These are phyloP conservation scores for Camelina neglecta DNA, from an alignment of 345 rosid genomes.

Conservation along the genomic window DNA sequence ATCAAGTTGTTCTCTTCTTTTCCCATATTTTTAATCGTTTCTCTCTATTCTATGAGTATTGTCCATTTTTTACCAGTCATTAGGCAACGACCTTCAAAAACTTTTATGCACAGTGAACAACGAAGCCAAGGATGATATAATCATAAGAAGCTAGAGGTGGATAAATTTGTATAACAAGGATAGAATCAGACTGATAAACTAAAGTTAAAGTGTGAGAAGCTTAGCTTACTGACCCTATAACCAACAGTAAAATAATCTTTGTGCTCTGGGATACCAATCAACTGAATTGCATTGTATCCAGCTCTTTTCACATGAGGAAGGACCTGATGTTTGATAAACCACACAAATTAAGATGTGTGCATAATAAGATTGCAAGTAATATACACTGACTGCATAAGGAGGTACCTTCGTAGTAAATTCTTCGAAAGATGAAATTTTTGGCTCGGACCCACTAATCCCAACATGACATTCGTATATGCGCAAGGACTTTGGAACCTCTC, in stretches of 20 bases:
- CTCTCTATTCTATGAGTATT: conserved; percentile 10
- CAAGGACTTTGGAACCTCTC: conserved; percentile 72
- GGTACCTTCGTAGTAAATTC: conserved; percentile 82
- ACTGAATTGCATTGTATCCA: conserved; percentile 92
- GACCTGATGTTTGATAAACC: conserved; percentile 56
- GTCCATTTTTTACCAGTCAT: neutral
- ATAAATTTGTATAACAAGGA: conserved; percentile 14
- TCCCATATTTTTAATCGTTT: neutral
- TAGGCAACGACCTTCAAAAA: conserved; percentile 25
- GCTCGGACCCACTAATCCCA: conserved; percentile 93
- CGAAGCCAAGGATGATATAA: conserved; percentile 14
- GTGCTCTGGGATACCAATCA: conserved; percentile 92
- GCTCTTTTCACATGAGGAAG: conserved; percentile 90
- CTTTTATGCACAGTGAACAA: conserved; percentile 26
- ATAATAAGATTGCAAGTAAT: conserved; percentile 9
- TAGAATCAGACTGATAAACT: neutral
- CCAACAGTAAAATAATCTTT: conserved; percentile 94
- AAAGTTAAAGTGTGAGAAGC: conserved; percentile 1
- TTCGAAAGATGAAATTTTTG: conserved; percentile 72
- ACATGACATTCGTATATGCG: conserved; percentile 96
- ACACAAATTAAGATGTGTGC: conserved; percentile 24
- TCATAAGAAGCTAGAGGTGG: conserved; percentile 7
- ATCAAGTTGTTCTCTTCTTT: neutral
- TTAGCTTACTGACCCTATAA: conserved; percentile 71
- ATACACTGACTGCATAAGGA: conserved; percentile 10